A percentile compares a stretch with the other conserved stretches of the same genome.
Evolutionary conservation across 139 green algal genomes (phyloP).

Genomic region (Diplosphaera chodatii): DNA sequence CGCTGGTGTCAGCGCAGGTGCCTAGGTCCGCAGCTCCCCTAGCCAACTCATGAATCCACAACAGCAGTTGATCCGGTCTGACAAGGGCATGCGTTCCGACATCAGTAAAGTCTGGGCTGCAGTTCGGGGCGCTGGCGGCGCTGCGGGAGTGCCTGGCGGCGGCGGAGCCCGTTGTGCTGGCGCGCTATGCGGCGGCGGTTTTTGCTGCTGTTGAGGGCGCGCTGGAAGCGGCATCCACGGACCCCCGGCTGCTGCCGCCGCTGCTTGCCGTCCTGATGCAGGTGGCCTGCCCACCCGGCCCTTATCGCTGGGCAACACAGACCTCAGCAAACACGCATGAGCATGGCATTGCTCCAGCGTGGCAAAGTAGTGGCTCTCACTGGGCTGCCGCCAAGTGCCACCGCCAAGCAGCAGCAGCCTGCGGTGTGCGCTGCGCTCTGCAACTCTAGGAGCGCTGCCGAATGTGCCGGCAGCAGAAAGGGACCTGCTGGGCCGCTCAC

Average conservation of each 20-base stretch:
- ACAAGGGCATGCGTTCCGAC: too few relatives aligned
- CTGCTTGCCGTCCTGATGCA: constrained; percentile 18
- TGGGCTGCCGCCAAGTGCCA: too few relatives aligned
- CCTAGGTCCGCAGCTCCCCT: too few relatives aligned
- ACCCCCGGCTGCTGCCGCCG: constrained; percentile 16
- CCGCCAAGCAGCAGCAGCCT: too few relatives aligned
- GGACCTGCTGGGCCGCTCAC: too few relatives aligned
- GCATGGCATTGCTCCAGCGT: background rate
- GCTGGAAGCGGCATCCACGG: constrained; percentile 23
- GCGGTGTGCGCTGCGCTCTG: too few relatives aligned
- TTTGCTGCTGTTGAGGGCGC: constrained; percentile 18
- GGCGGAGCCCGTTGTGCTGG: constrained; percentile 18
- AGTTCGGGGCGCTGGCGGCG: constrained; percentile 16
- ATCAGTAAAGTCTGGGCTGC: too few relatives aligned
- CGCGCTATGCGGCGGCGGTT: constrained; percentile 23
- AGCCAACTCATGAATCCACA: too few relatives aligned
- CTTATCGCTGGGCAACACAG: background rate
- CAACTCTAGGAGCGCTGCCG: too few relatives aligned
- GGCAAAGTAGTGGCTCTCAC: background rate
- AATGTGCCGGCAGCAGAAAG: too few relatives aligned
- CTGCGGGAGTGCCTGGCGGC: constrained; percentile 28
- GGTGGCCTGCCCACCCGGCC: background rate
- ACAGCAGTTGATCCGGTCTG: too few relatives aligned
- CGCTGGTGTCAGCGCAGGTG: too few relatives aligned
- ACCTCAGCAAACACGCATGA: background rate